Evolutionary conservation across 139 green algal genomes (phyloP).

Genomic region (Chlamydomonas sp.): DNA sequence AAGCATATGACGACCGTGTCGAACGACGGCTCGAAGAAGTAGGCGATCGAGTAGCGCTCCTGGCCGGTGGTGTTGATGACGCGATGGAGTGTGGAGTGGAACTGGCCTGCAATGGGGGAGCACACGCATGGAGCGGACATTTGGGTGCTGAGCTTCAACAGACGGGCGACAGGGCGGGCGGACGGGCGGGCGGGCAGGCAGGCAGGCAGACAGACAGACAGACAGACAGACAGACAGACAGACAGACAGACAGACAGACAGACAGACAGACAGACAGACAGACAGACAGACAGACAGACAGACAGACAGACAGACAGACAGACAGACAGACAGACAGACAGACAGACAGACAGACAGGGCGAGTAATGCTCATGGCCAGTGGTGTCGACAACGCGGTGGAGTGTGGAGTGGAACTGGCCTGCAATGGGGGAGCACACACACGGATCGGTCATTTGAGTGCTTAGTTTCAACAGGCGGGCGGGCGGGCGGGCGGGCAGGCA

Average conservation of each 20-base stretch:
- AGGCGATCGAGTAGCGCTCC: slow-evolving; percentile 70
- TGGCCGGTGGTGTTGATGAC: slow-evolving; percentile 57
- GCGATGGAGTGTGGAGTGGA: slow-evolving; percentile 73
- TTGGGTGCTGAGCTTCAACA: neutral
- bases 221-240: neutral
- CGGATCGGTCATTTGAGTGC: neutral
- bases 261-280: neutral
- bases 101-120: slow-evolving; percentile 71
- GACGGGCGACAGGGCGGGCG: neutral
- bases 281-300: slow-evolving; percentile 53
- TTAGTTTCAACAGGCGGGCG: neutral
- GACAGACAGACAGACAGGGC: too few species aligned
- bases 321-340: too few species aligned
- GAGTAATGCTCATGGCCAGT: slow-evolving; percentile 60
- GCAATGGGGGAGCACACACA: slow-evolving; percentile 58
- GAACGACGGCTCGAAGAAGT: slow-evolving; percentile 82
- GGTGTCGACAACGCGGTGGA: slow-evolving; percentile 76
- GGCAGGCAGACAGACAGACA: too few species aligned
- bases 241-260: neutral
- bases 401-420: slow-evolving; percentile 61
- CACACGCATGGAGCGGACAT: neutral
- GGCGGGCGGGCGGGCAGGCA: too few species aligned
- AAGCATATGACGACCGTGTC: slow-evolving; percentile 58
- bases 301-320: too few species aligned
- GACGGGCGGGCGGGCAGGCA: too few species aligned